Conservation (phyloP, 2,329 filamentous ascomycete genomes). For the Bipolaris sorokiniana region DNA sequence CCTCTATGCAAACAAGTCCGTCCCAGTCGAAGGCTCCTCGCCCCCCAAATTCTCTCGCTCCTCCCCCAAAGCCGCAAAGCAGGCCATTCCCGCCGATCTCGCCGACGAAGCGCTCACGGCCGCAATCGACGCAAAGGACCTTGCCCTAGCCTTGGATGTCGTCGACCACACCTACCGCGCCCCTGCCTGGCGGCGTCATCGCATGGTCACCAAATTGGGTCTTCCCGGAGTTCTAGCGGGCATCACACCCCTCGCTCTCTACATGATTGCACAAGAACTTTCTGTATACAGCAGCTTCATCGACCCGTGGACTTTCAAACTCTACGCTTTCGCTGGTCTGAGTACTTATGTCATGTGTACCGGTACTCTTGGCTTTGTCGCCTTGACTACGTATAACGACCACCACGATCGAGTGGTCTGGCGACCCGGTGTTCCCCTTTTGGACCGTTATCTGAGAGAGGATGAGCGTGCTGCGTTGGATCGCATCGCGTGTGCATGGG, state of each 20-base stretch:
- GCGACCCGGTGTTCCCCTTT: conserved; percentile 79
- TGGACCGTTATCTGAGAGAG: conserved; percentile 84
- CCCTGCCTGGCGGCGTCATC: conserved; percentile 69
- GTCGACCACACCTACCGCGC: conserved; percentile 72
- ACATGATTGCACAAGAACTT: conserved; percentile 71
- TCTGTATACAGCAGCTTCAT: conserved; percentile 74
- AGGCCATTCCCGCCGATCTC: conserved; percentile 73
- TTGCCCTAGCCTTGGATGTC: conserved; percentile 77
- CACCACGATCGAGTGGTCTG: conserved; percentile 95
- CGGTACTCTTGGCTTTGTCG: conserved; percentile 80
- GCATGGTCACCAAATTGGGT: conserved; percentile 68
- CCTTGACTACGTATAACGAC: conserved; percentile 86
- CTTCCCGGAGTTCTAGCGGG: conserved; percentile 64
- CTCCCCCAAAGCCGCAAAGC: conserved; percentile 71
- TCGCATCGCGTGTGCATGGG: conserved; percentile 85
- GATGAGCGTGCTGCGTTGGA: conserved; percentile 89
- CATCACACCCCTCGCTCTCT: conserved; percentile 70
- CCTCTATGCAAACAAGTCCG: conserved; percentile 83
- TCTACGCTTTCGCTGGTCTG: conserved; percentile 79
- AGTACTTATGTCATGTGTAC: conserved; percentile 84
- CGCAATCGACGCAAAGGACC: conserved; percentile 78
- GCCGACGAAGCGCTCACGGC: conserved; percentile 77
- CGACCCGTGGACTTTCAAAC: conserved; percentile 75
- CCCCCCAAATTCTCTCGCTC: conserved; percentile 51
- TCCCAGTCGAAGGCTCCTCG: conserved; percentile 66